phyloP scores from a whole-genome alignment of 2,329 filamentous ascomycete species.

The Anthostomella pinea region DNA sequence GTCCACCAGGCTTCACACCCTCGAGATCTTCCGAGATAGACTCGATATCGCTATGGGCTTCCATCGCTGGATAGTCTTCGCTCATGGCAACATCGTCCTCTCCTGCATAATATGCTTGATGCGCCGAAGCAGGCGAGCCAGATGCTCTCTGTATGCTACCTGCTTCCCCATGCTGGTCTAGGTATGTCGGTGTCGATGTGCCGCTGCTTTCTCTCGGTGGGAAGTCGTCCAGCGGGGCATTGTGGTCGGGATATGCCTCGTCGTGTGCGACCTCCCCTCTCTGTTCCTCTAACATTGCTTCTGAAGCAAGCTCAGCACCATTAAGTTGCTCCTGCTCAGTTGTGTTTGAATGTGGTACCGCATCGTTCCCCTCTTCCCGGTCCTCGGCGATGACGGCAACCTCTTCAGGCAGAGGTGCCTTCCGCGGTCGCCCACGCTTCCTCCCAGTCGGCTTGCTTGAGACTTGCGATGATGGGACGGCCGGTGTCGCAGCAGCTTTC shows the following conservation, averaged over 20 bases:
- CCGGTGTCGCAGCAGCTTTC: constrained; percentile 14
- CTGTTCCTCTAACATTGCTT: constrained; percentile 2
- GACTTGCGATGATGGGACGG: constrained; percentile 27
- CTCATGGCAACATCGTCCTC: constrained; percentile 18
- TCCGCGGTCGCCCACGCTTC: constrained; percentile 32
- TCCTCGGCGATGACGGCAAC: constrained; percentile 16
- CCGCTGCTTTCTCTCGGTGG: constrained; percentile 7
- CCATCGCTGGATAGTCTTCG: constrained; percentile 23
- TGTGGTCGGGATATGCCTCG: constrained; percentile 3
- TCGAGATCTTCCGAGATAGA: constrained; percentile 21
- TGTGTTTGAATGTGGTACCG: constrained; percentile 6
- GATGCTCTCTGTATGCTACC: constrained; percentile 6
- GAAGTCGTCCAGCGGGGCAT: constrained; percentile 6
- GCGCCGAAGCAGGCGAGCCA: constrained; percentile 13
- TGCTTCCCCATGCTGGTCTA: constrained; percentile 2
- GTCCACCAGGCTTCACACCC: constrained; percentile 19
- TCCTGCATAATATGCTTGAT: constrained; percentile 11
- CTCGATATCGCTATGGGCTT: constrained; percentile 27
- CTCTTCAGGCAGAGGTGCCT: constrained; percentile 25
- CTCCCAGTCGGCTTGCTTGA: constrained; percentile 25
- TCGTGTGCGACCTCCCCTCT: constrained; percentile 7
- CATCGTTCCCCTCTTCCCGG: constrained; percentile 8
- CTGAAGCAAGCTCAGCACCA: background rate
- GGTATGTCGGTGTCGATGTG: constrained; percentile 13
- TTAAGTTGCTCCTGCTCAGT: constrained; percentile 6